Conservation (phyloP, 2,329 filamentous ascomycete genomes). For the Alternaria ventricosa region DNA sequence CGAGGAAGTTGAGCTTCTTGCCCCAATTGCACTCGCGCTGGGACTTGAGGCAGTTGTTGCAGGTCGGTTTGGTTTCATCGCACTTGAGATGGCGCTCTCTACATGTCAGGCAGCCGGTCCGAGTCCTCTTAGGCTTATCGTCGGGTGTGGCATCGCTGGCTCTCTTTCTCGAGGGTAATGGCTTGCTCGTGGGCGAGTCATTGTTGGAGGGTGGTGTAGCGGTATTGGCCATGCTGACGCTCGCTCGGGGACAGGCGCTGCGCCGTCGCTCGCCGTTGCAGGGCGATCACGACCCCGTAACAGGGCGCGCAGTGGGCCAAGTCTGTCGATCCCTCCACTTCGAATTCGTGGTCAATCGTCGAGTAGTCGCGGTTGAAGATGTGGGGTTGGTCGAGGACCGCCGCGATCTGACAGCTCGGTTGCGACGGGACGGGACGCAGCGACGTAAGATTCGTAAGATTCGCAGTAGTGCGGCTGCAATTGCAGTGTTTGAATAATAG, state of each 20-base stretch:
- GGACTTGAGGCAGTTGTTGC: conserved; percentile 86
- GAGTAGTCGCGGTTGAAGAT: background rate
- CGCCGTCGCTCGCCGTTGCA: conserved; percentile 3
- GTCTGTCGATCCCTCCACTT: conserved; percentile 5
- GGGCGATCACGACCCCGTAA: conserved; percentile 8
- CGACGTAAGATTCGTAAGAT: conserved; percentile 4
- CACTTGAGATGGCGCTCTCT: conserved; percentile 90
- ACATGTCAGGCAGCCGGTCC: conserved; percentile 91
- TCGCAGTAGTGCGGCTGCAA: background rate
- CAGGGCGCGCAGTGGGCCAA: conserved; percentile 10
- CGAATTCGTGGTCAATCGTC: background rate
- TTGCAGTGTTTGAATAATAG: conserved; percentile 3
- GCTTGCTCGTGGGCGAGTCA: conserved; percentile 27
- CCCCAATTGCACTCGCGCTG: conserved; percentile 85
- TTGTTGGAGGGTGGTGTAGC: conserved; percentile 29
- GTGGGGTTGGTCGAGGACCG: background rate
- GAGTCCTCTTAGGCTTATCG: conserved; percentile 79
- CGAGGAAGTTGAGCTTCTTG: conserved; percentile 88
- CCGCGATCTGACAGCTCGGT: background rate
- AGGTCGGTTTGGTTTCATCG: conserved; percentile 73
- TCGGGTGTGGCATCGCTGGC: conserved; percentile 35
- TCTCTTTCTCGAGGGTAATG: conserved; percentile 25
- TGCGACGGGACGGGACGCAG: conserved; percentile 1
- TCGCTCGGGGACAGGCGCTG: background rate
- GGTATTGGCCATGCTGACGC: conserved; percentile 27